Evolutionary conservation across 2,329 filamentous ascomycete genomes (phyloP).

Genomic region (Microdochium paspali): DNA sequence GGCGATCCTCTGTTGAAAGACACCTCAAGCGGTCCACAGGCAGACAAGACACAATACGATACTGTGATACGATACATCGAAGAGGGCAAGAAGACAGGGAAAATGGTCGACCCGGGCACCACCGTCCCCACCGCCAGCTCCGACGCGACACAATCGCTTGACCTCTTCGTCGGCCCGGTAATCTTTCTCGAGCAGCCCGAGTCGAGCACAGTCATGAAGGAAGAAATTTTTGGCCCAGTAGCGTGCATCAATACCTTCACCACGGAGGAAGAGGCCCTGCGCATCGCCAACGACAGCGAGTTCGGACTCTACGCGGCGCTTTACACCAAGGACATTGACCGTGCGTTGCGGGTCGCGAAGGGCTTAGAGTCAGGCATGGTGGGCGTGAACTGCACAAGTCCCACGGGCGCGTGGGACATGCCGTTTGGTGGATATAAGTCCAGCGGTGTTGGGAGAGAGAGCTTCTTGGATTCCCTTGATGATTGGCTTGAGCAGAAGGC

Average conservation of each 20-base stretch:
- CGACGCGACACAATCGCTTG: neutral
- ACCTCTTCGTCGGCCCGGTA: slow-evolving; percentile 31
- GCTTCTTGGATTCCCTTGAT: slow-evolving; percentile 23
- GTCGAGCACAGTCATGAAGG: slow-evolving; percentile 38
- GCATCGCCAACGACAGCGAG: slow-evolving; percentile 44
- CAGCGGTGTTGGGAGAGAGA: slow-evolving; percentile 26
- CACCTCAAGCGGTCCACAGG: slow-evolving; percentile 34
- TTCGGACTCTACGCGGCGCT: slow-evolving; percentile 47
- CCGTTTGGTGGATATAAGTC: slow-evolving; percentile 33
- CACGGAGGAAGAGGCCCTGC: slow-evolving; percentile 43
- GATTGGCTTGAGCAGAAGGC: slow-evolving; percentile 23
- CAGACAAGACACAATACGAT: slow-evolving; percentile 39
- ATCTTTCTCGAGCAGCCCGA: slow-evolving; percentile 34
- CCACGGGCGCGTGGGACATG: slow-evolving; percentile 23
- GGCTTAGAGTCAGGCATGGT: slow-evolving; percentile 51
- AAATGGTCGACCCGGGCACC: slow-evolving; percentile 10
- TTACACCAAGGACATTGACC: slow-evolving; percentile 40
- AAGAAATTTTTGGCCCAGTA: slow-evolving; percentile 58
- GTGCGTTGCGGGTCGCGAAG: slow-evolving; percentile 34
- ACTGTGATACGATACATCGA: slow-evolving; percentile 35
- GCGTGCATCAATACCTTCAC: slow-evolving; percentile 48
- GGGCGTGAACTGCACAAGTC: slow-evolving; percentile 42
- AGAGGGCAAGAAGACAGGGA: slow-evolving; percentile 27
- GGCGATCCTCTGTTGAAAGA: slow-evolving; percentile 23
- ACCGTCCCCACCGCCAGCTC: slow-evolving; percentile 2